Evolutionary conservation across 2,329 filamentous ascomycete species (phyloP).

Genomic region (Colletotrichum sp.): DNA sequence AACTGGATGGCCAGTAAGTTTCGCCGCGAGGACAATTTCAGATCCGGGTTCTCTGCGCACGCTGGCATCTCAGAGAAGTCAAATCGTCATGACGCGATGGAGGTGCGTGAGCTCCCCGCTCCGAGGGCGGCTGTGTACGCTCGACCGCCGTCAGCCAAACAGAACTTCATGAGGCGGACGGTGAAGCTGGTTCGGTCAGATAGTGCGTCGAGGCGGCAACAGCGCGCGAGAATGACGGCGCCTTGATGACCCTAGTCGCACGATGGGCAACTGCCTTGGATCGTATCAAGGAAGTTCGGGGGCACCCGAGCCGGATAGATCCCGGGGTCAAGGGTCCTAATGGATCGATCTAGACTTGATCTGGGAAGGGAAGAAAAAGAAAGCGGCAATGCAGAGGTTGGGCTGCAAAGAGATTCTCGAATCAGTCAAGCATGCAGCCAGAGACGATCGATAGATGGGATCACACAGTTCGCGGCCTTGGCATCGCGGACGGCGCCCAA

Average conservation of each 20-base stretch:
- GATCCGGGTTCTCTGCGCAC: background rate
- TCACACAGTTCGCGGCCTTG: background rate
- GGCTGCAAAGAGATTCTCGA: background rate
- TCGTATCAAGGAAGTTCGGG: background rate
- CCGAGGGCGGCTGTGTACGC: background rate
- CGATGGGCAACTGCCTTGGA: background rate
- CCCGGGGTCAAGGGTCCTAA: background rate
- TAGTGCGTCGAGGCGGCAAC: background rate
- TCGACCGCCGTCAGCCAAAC: background rate
- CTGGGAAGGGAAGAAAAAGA: background rate
- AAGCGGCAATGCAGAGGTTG: background rate
- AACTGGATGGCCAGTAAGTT: conserved; percentile 19
- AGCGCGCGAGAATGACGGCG: background rate
- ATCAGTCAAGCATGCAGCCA: background rate
- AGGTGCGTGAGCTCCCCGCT: background rate
- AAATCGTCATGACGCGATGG: background rate
- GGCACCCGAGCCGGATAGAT: background rate
- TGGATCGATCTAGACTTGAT: background rate
- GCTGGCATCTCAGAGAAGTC: background rate
- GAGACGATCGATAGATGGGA: background rate
- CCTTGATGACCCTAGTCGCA: background rate
- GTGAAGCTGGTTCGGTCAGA: conserved; percentile 9
- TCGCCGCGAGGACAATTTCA: background rate
- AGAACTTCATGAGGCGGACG: conserved; percentile 23
- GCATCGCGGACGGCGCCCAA: conserved; percentile 4